A percentile compares a stretch with the other conserved stretches of the same genome.
These are phyloP conservation scores for Achaetomium macrosporum DNA, from an alignment of 2,329 filamentous ascomycete species.

Conservation along the genomic window DNA sequence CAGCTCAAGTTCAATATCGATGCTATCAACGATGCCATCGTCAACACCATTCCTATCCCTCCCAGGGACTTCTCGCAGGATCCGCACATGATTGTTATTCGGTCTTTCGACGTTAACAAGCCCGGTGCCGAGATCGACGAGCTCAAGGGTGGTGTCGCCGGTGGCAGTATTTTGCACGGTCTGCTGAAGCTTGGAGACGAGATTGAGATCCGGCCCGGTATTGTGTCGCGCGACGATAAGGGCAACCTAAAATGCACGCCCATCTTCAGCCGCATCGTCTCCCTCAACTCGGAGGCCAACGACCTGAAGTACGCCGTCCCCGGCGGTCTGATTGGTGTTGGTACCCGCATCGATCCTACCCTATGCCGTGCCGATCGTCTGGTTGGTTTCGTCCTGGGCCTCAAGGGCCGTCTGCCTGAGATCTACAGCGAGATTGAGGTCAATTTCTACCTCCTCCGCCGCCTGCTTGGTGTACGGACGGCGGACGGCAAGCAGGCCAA, in stretches of 20 bases:
- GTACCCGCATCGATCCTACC: conserved; percentile 94
- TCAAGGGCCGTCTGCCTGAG: conserved; percentile 86
- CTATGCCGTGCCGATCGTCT: conserved; percentile 98
- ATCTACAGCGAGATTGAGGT: conserved; percentile 99
- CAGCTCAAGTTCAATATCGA: conserved; percentile 99
- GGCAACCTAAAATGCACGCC: conserved; percentile 94
- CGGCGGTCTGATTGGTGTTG: conserved; percentile 95
- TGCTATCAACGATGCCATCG: conserved; percentile 91
- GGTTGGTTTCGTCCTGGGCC: conserved; percentile 93
- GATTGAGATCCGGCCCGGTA: conserved; percentile 98
- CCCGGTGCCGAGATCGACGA: conserved; percentile 98
- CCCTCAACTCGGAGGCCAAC: conserved; percentile 95
- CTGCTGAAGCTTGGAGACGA: conserved; percentile 96
- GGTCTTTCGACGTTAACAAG: conserved; percentile 99
- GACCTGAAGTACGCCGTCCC: conserved; percentile 97
- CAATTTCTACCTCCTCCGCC: conserved; percentile 96
- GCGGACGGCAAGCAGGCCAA: conserved; percentile 99
- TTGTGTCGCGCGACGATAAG: conserved; percentile 89
- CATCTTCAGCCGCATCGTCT: conserved; percentile 91
- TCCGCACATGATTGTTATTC: conserved; percentile 98
- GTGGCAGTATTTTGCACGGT: conserved; percentile 93
- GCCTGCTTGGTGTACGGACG: conserved; percentile 92
- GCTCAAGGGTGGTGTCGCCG: conserved; percentile 95
- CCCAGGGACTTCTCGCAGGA: conserved; percentile 83
- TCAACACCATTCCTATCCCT: conserved; percentile 91